Conservation (phyloP, 305 asterid species). For the Striga hermonthica region DNA sequence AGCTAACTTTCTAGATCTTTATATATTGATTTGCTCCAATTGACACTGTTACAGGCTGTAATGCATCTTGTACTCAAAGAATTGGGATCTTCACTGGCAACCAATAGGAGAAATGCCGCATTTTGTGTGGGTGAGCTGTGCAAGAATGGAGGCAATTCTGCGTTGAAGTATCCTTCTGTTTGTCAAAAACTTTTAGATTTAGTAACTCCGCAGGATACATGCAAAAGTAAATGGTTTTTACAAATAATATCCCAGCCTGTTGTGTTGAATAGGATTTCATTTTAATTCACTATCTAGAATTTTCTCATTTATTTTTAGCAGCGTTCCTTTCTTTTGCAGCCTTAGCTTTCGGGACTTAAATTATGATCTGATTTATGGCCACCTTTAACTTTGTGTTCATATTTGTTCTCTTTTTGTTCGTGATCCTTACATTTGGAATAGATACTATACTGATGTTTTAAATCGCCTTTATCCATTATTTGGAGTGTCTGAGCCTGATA, state of each 20-base stretch:
- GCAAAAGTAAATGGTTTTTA: background rate
- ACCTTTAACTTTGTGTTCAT: constrained; percentile 16
- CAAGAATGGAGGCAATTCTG: constrained; percentile 86
- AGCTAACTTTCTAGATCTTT: background rate
- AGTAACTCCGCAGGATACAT: constrained; percentile 13
- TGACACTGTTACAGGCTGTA: constrained; percentile 58
- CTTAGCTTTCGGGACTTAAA: background rate
- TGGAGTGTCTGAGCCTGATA: constrained; percentile 88
- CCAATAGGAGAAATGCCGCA: constrained; percentile 96
- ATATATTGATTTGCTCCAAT: constrained; percentile 26
- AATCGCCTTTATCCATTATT: constrained; percentile 79
- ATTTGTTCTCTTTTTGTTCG: constrained; percentile 15
- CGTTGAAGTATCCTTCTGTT: constrained; percentile 66
- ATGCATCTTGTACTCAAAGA: constrained; percentile 91
- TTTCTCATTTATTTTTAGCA: constrained; percentile 11
- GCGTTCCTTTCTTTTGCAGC: constrained; percentile 1
- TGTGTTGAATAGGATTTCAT: background rate
- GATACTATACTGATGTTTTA: constrained; percentile 67
- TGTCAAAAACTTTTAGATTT: constrained; percentile 19
- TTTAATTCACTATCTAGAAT: constrained; percentile 3
- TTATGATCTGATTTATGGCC: background rate
- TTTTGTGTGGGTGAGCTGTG: constrained; percentile 97
- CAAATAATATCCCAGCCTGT: background rate
- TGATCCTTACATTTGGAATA: constrained; percentile 45
- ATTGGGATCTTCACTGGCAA: constrained; percentile 73